Percentiles rank a stretch among this genome's conserved stretches.
These are phyloP conservation scores for Penicillium sp. DNA, from an alignment of 2,329 filamentous ascomycete species.

Conservation along the genomic window DNA sequence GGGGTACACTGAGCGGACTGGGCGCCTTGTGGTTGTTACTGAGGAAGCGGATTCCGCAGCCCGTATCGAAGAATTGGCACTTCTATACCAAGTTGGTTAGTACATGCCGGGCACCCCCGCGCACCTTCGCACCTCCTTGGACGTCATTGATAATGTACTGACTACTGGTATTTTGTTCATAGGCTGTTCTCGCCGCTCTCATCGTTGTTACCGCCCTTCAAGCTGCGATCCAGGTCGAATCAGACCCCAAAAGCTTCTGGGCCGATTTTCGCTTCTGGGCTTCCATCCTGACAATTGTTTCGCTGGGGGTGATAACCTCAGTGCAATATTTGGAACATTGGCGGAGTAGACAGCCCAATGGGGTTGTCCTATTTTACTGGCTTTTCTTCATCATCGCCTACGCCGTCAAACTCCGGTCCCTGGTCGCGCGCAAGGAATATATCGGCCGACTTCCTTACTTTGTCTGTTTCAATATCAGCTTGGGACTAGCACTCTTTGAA, in stretches of 20 bases:
- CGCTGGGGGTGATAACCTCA: conserved; percentile 63
- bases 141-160: not conserved
- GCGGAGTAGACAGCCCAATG: conserved; percentile 73
- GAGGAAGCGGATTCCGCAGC: conserved; percentile 57
- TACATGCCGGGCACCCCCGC: conserved; percentile 6
- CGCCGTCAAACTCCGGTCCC: conserved; percentile 73
- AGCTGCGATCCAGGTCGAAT: conserved; percentile 64
- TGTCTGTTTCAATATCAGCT: conserved; percentile 61
- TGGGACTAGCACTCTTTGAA: conserved; percentile 60
- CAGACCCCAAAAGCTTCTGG: conserved; percentile 61
- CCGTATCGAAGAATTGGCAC: conserved; percentile 74
- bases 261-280: conserved; percentile 82
- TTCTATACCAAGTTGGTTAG: conserved; percentile 86
- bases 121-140: not conserved
- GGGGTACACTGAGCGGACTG: conserved; percentile 68
- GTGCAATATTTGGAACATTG: conserved; percentile 83
- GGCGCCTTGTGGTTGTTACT: conserved; percentile 72
- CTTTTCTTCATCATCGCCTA: conserved; percentile 71
- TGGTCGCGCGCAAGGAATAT: conserved; percentile 69
- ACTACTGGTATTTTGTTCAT: conserved; percentile 1
- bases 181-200: conserved; percentile 59
- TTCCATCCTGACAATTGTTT: conserved; percentile 61
- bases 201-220: conserved; percentile 62
- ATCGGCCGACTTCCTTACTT: conserved; percentile 63
- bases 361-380: conserved; percentile 87